Percentiles rank a stretch among this genome's conserved stretches.
These are phyloP conservation scores for Ascochyta clinopodiicola DNA, from an alignment of 2,329 filamentous ascomycete genomes.

Conservation along the genomic window DNA sequence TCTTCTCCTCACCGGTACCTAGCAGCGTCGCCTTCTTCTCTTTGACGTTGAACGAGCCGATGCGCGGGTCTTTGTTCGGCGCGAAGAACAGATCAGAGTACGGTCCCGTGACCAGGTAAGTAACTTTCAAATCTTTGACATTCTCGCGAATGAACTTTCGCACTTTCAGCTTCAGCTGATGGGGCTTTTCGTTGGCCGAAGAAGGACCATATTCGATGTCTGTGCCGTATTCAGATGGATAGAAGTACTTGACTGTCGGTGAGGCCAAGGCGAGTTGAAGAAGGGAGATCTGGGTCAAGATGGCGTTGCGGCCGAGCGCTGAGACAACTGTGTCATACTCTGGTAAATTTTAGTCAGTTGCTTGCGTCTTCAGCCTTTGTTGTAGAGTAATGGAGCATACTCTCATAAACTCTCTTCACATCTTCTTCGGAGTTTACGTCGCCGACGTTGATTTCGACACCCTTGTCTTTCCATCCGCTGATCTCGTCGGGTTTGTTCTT, in stretches of 20 bases:
- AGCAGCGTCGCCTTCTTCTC: slow-evolving; percentile 66
- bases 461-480: slow-evolving; percentile 53
- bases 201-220: slow-evolving; percentile 64
- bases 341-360: slow-evolving; percentile 18
- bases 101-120: slow-evolving; percentile 73
- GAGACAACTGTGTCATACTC: slow-evolving; percentile 70
- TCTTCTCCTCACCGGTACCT: slow-evolving; percentile 65
- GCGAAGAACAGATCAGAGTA: slow-evolving; percentile 70
- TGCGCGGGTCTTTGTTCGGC: slow-evolving; percentile 46
- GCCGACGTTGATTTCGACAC: slow-evolving; percentile 63
- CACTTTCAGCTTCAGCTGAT: slow-evolving; percentile 74
- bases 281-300: slow-evolving; percentile 67
- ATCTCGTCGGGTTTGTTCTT: slow-evolving; percentile 59
- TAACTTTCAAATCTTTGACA: slow-evolving; percentile 63
- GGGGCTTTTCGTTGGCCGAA: slow-evolving; percentile 68
- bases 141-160: slow-evolving; percentile 64
- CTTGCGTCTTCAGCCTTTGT: background rate
- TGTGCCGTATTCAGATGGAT: slow-evolving; percentile 60
- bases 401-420: slow-evolving; percentile 63
- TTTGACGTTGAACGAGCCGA: slow-evolving; percentile 66
- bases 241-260: slow-evolving; percentile 65
- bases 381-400: slow-evolving; percentile 31
- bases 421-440: slow-evolving; percentile 61
- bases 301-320: slow-evolving; percentile 67
- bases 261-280: slow-evolving; percentile 65